A percentile compares a stretch with the other conserved stretches of the same genome.
phyloP scores from a whole-genome alignment of 805 yeast genomes.

The Priceomyces fermenticarens region DNA sequence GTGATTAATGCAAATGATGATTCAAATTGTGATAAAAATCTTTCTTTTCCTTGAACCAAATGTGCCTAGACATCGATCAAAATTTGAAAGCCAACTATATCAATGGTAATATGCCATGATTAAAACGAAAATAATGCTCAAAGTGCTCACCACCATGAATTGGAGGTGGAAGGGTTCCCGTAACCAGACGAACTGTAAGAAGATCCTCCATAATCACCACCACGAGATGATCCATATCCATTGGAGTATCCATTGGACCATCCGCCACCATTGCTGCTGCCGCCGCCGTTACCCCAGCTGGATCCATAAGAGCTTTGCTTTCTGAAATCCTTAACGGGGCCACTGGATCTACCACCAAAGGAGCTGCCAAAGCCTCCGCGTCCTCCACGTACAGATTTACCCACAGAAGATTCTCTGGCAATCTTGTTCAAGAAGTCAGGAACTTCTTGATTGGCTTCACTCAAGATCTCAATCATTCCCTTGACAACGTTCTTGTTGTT shows the following conservation, averaged over 20 bases:
- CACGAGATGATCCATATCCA: conserved; percentile 13
- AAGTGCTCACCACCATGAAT: conserved; percentile 40
- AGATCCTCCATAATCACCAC: conserved; percentile 22
- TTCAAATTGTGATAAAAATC: conserved; percentile 11
- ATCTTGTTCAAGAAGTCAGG: conserved; percentile 83
- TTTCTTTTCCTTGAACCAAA: conserved; percentile 15
- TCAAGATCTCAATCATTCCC: conserved; percentile 79
- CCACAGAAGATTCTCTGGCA: conserved; percentile 67
- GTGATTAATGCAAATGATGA: conserved; percentile 20
- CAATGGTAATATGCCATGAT: conserved; percentile 1
- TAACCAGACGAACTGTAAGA: conserved; percentile 27
- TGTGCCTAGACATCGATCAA: conserved; percentile 24
- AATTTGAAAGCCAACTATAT: conserved; percentile 7
- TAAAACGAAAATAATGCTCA: background rate
- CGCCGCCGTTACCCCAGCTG: conserved; percentile 19
- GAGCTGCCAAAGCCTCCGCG: conserved; percentile 50
- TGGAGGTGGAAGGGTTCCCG: conserved; percentile 33
- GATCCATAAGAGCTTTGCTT: conserved; percentile 40
- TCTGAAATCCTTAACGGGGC: conserved; percentile 50
- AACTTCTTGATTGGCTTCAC: conserved; percentile 97
- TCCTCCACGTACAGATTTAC: conserved; percentile 37
- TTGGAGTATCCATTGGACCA: conserved; percentile 15
- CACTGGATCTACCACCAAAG: conserved; percentile 47
- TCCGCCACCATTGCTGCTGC: conserved; percentile 21
- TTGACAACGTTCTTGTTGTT: conserved; percentile 85